phyloP scores from a whole-genome alignment of 495 filamentous ascomycete genomes.

The Xylaria intraflava region DNA sequence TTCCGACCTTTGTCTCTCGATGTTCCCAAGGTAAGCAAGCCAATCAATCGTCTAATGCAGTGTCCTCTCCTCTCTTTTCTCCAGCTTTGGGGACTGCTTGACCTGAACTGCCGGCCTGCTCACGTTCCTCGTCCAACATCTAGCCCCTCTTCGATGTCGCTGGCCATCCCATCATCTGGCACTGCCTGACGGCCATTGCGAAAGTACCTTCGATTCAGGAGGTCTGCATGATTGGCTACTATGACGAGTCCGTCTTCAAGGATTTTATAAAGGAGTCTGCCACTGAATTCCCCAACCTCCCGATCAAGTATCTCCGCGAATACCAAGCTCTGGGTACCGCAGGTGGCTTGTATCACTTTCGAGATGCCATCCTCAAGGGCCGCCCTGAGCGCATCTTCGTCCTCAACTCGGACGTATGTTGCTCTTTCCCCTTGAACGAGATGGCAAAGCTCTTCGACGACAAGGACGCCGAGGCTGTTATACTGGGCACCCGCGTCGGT shows the following conservation, averaged over 20 bases:
- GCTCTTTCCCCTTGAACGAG: slow-evolving; percentile 91
- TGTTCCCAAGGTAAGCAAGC: slow-evolving; percentile 76
- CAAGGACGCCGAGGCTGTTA: slow-evolving; percentile 94
- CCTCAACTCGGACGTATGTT: slow-evolving; percentile 98
- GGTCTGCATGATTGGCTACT: slow-evolving; percentile 97
- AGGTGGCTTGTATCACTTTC: slow-evolving; percentile 97
- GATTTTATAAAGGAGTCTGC: slow-evolving; percentile 92
- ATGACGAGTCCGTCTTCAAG: slow-evolving; percentile 92
- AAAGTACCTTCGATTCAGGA: slow-evolving; percentile 91
- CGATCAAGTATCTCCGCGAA: slow-evolving; percentile 93
- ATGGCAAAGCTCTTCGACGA: slow-evolving; percentile 93
- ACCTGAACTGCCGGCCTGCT: slow-evolving; percentile 3
- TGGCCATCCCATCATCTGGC: slow-evolving; percentile 95
- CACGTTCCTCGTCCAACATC: slow-evolving; percentile 4
- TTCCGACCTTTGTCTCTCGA: slow-evolving; percentile 96
- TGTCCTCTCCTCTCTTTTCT: not conserved
- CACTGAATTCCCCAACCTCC: slow-evolving; percentile 79
- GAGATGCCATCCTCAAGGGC: slow-evolving; percentile 96
- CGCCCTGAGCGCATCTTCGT: slow-evolving; percentile 93
- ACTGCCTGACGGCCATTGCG: slow-evolving; percentile 86
- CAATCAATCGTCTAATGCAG: not conserved
- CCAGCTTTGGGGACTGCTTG: not conserved
- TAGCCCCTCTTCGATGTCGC: slow-evolving; percentile 98
- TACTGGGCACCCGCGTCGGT: slow-evolving; percentile 85
- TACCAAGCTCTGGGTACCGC: slow-evolving; percentile 96